Evolutionary conservation across 352 stramenopile genomes (phyloP).

Genomic region (Blastocystis sp.): DNA sequence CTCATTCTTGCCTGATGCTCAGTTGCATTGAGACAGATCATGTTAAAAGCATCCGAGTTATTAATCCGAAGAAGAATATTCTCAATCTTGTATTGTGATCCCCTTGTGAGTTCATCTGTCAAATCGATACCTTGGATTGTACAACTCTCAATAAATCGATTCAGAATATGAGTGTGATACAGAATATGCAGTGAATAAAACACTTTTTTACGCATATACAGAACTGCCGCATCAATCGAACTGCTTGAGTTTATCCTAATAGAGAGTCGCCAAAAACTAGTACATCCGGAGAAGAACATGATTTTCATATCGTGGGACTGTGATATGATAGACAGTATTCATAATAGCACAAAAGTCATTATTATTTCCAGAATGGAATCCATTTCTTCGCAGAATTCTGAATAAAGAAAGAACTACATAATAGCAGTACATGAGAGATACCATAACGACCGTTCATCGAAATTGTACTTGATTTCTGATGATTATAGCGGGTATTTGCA

Average conservation of each 20-base stretch:
- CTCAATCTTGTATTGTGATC: constrained; percentile 51
- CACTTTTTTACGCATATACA: constrained; percentile 19
- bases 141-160: constrained; percentile 36
- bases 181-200: constrained; percentile 37
- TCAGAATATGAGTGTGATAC: constrained; percentile 41
- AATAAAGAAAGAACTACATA: constrained; percentile 41
- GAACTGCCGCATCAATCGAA: background rate
- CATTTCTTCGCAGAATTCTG: constrained; percentile 11
- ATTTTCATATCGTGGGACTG: background rate
- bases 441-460: constrained; percentile 41
- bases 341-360: constrained; percentile 44
- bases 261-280: background rate
- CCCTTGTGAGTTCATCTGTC: constrained; percentile 3
- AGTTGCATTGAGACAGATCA: constrained; percentile 51
- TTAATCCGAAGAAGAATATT: constrained; percentile 51
- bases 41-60: background rate
- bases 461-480: background rate
- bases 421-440: background rate
- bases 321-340: background rate
- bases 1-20: background rate
- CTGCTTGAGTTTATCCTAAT: background rate
- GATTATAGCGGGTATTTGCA: constrained; percentile 31
- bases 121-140: constrained; percentile 43
- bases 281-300: background rate
- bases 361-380: constrained; percentile 2